Conservation (phyloP, 2,329 filamentous ascomycete genomes). For the Chrysosporium queenslandicum region DNA sequence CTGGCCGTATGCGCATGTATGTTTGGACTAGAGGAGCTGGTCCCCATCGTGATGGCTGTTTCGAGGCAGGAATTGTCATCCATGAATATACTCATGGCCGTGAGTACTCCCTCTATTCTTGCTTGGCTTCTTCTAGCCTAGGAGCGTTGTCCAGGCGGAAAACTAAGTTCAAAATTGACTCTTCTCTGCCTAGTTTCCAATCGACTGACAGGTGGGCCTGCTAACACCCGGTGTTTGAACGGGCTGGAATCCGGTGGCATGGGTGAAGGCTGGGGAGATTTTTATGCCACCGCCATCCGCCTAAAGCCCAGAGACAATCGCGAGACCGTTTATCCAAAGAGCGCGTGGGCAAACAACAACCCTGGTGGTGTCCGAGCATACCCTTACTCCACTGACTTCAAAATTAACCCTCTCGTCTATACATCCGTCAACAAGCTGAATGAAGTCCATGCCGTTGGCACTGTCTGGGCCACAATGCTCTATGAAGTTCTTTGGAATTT, state of each 20-base stretch:
- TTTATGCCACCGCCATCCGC: slow-evolving; percentile 14
- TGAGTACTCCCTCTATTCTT: slow-evolving; percentile 7
- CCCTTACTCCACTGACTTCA: slow-evolving; percentile 13
- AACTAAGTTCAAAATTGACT: not conserved
- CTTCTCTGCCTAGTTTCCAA: slow-evolving; percentile 11
- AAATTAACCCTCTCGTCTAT: slow-evolving; percentile 15
- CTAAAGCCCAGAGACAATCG: slow-evolving; percentile 13
- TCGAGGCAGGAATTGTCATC: slow-evolving; percentile 15
- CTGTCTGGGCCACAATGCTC: slow-evolving; percentile 16
- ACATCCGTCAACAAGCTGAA: slow-evolving; percentile 4
- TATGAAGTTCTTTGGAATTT: slow-evolving; percentile 17
- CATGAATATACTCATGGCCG: slow-evolving; percentile 16
- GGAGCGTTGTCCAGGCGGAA: not conserved
- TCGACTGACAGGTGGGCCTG: slow-evolving; percentile 15
- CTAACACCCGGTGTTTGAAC: slow-evolving; percentile 13
- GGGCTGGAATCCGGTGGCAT: slow-evolving; percentile 16
- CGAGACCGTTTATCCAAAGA: slow-evolving; percentile 14
- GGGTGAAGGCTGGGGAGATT: slow-evolving; percentile 17
- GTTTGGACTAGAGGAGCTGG: slow-evolving; percentile 13
- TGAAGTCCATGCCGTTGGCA: slow-evolving; percentile 14
- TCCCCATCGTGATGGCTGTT: slow-evolving; percentile 13
- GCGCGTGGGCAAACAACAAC: slow-evolving; percentile 11
- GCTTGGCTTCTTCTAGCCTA: not conserved
- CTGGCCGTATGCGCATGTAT: slow-evolving; percentile 17
- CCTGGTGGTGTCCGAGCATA: slow-evolving; percentile 12